phyloP scores from a whole-genome alignment of 257 asterid genomes.

The Marsdenia floribunda region DNA sequence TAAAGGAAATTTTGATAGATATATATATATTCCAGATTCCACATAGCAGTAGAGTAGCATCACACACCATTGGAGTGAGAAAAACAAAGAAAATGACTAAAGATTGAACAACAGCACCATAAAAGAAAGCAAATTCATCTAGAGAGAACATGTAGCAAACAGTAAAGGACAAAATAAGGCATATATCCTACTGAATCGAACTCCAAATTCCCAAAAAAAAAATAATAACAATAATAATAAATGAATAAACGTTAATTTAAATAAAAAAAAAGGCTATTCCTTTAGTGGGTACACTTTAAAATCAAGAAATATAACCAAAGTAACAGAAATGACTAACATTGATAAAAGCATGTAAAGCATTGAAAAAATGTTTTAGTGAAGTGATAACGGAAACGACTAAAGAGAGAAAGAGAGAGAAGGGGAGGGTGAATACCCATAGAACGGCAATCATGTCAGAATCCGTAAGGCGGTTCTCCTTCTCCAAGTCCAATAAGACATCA shows the following conservation, averaged over 20 bases:
- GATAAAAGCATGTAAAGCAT: neutral
- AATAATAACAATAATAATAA: no score
- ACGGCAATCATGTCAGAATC: slow-evolving; percentile 78
- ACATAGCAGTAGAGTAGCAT: neutral
- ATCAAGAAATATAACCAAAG: neutral
- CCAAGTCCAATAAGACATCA: slow-evolving; percentile 69
- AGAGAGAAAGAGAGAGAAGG: neutral
- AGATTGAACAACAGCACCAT: neutral
- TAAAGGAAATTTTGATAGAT: slow-evolving; percentile 6
- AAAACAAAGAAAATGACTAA: slow-evolving; percentile 3
- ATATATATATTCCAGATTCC: slow-evolving; percentile 18
- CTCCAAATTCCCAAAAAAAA: neutral
- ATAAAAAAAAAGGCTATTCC: neutral
- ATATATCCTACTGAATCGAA: neutral
- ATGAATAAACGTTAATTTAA: neutral
- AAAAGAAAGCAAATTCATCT: neutral
- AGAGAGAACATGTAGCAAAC: neutral
- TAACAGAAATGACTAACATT: neutral
- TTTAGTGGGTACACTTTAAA: neutral
- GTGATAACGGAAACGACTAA: neutral
- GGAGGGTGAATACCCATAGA: slow-evolving; percentile 52
- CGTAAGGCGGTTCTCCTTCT: slow-evolving; percentile 44
- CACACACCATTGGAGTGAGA: slow-evolving; percentile 1
- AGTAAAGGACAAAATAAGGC: neutral
- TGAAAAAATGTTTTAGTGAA: neutral